phyloP scores from a whole-genome alignment of 805 yeast genomes.

The Candida hispaniensis region DNA sequence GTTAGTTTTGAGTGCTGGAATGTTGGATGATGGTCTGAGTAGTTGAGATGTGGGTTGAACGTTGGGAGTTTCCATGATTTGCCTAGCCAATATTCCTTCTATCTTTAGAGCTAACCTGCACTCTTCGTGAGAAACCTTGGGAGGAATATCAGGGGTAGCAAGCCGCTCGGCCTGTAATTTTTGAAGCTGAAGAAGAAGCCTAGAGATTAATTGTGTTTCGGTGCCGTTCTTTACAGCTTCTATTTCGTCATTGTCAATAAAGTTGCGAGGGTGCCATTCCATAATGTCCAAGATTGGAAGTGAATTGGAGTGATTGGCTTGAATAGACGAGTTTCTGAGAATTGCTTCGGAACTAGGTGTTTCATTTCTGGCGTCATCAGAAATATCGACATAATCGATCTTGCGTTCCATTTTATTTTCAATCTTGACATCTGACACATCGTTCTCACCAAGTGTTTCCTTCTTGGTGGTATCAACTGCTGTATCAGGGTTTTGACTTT shows the following conservation, averaged over 20 bases:
- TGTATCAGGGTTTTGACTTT: slow-evolving; percentile 17
- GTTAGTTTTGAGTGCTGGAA: slow-evolving; percentile 65
- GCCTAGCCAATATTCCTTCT: slow-evolving; percentile 34
- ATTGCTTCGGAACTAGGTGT: neutral
- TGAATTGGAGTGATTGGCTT: neutral
- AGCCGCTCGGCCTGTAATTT: slow-evolving; percentile 40
- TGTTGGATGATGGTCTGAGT: slow-evolving; percentile 23
- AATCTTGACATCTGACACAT: slow-evolving; percentile 19
- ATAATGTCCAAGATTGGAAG: slow-evolving; percentile 29
- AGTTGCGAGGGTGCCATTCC: slow-evolving; percentile 41
- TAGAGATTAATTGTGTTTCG: slow-evolving; percentile 35
- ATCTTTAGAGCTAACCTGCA: slow-evolving; percentile 28
- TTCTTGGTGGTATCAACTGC: slow-evolving; percentile 16
- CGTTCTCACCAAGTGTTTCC: slow-evolving; percentile 17
- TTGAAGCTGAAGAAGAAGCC: slow-evolving; percentile 40
- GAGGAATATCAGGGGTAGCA: slow-evolving; percentile 20
- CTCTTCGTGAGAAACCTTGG: slow-evolving; percentile 25
- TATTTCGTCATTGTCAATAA: slow-evolving; percentile 43
- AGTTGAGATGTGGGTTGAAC: slow-evolving; percentile 4
- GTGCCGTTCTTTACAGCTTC: slow-evolving; percentile 36
- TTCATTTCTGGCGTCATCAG: slow-evolving; percentile 3
- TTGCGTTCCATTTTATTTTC: slow-evolving; percentile 1
- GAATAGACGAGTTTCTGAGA: neutral
- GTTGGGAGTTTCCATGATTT: slow-evolving; percentile 25
- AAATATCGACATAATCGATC: slow-evolving; percentile 20